Evolutionary conservation across 2,329 filamentous ascomycete species (phyloP).

Genomic region (Fusarium anguioides): DNA sequence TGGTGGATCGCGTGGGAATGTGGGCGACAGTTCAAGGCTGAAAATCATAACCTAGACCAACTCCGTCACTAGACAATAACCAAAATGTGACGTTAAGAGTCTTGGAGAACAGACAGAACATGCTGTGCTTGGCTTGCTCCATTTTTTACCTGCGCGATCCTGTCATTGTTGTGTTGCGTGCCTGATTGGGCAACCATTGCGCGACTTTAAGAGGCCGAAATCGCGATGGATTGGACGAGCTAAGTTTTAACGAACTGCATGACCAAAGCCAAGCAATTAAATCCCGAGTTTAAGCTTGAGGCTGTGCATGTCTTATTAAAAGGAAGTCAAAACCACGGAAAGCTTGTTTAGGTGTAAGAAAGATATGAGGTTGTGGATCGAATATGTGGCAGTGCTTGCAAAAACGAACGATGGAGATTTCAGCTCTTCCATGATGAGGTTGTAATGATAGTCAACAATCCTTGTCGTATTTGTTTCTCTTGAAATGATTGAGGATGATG

Average conservation of each 20-base stretch:
- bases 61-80: constrained; percentile 17
- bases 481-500: neutral
- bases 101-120: neutral
- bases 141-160: constrained; percentile 18
- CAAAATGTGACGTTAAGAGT: constrained; percentile 36
- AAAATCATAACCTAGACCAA: constrained; percentile 26
- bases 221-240: constrained; percentile 20
- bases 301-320: constrained; percentile 14
- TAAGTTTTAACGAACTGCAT: constrained; percentile 2
- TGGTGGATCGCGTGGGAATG: constrained; percentile 11
- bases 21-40: constrained; percentile 15
- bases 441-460: neutral
- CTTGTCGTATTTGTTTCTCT: neutral
- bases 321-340: neutral
- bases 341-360: constrained; percentile 14
- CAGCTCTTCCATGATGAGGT: neutral
- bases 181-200: constrained; percentile 36
- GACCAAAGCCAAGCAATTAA: constrained; percentile 7
- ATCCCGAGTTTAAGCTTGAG: constrained; percentile 1
- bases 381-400: constrained; percentile 9
- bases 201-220: constrained; percentile 22
- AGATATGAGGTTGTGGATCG: neutral
- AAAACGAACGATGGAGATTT: neutral
- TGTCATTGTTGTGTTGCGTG: constrained; percentile 21
- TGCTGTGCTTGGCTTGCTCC: constrained; percentile 17